phyloP scores from a whole-genome alignment of 495 filamentous ascomycete genomes.

The Hypoxylon trugodes region DNA sequence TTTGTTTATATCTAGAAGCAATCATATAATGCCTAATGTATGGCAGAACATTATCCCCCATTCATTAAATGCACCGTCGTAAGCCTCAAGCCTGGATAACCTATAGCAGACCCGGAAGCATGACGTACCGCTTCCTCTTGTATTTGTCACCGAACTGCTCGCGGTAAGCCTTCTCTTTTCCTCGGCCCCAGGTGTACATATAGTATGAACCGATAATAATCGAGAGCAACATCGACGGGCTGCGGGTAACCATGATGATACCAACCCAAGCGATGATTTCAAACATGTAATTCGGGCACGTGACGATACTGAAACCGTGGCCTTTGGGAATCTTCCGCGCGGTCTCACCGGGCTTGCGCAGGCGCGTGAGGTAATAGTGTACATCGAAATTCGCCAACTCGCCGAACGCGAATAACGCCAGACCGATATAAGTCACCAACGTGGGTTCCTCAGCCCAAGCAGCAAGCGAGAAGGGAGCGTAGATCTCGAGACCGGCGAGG shows the following conservation, averaged over 20 bases:
- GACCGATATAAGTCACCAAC: constrained; percentile 60
- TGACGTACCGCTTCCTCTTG: constrained; percentile 82
- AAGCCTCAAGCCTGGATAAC: background rate
- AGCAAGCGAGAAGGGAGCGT: constrained; percentile 72
- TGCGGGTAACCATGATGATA: constrained; percentile 77
- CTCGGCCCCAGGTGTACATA: constrained; percentile 88
- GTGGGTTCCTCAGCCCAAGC: constrained; percentile 62
- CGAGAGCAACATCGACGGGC: constrained; percentile 78
- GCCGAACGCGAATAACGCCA: constrained; percentile 75
- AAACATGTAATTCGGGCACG: constrained; percentile 97
- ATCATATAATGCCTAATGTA: background rate
- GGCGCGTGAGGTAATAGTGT: constrained; percentile 75
- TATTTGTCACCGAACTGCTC: constrained; percentile 91
- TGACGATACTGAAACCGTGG: constrained; percentile 85
- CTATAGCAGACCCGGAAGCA: constrained; percentile 74
- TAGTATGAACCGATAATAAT: constrained; percentile 68
- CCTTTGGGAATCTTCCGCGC: constrained; percentile 88
- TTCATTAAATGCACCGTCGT: background rate
- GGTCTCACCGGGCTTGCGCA: constrained; percentile 81
- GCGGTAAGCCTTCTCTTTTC: constrained; percentile 91
- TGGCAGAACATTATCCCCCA: background rate
- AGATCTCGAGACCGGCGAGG: constrained; percentile 85
- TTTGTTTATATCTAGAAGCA: background rate
- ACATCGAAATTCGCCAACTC: constrained; percentile 82
- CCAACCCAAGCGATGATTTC: constrained; percentile 87